Evolutionary conservation across 2,329 filamentous ascomycete species (phyloP).

Genomic region (Aulographum hederae): DNA sequence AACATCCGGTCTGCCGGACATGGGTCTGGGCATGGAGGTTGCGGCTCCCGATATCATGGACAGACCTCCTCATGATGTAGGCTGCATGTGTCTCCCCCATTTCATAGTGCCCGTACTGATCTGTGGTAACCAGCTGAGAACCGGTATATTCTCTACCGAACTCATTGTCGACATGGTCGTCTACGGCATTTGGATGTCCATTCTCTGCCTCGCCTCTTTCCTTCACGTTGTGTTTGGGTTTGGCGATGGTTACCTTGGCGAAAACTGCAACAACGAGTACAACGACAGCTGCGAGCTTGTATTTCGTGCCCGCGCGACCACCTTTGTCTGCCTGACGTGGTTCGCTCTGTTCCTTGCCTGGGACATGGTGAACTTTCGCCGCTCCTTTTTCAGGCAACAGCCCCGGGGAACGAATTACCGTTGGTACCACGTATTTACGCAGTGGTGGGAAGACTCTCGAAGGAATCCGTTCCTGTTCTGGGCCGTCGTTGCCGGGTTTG

Average conservation of each 20-base stretch:
- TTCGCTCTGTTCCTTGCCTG: conserved; percentile 27
- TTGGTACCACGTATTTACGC: conserved; percentile 18
- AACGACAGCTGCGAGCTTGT: conserved; percentile 22
- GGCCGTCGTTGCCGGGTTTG: conserved; percentile 21
- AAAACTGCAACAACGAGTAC: conserved; percentile 25
- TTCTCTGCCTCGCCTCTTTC: conserved; percentile 25
- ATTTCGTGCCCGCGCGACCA: conserved; percentile 26
- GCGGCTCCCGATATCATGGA: conserved; percentile 27
- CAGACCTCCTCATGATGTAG: too few species aligned
- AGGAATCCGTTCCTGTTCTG: conserved; percentile 26
- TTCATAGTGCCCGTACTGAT: too few species aligned
- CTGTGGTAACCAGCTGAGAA: conserved; percentile 21
- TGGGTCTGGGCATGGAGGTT: conserved; percentile 27
- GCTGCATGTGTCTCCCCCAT: too few species aligned
- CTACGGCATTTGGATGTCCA: conserved; percentile 27
- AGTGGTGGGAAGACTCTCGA: too few species aligned
- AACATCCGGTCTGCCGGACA: conserved; percentile 27
- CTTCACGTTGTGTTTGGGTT: conserved; percentile 25
- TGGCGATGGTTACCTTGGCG: conserved; percentile 22
- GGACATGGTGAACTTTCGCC: conserved; percentile 28
- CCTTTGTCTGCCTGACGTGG: conserved; percentile 25
- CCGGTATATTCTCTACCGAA: conserved; percentile 26
- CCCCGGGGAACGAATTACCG: conserved; percentile 13
- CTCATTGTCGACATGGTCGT: conserved; percentile 29
- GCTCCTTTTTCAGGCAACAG: conserved; percentile 26